Percentiles rank a stretch among this genome's conserved stretches.
These are phyloP conservation scores for Fusarium gaditjirri DNA, from an alignment of 2,329 filamentous ascomycete species.

Conservation along the genomic window DNA sequence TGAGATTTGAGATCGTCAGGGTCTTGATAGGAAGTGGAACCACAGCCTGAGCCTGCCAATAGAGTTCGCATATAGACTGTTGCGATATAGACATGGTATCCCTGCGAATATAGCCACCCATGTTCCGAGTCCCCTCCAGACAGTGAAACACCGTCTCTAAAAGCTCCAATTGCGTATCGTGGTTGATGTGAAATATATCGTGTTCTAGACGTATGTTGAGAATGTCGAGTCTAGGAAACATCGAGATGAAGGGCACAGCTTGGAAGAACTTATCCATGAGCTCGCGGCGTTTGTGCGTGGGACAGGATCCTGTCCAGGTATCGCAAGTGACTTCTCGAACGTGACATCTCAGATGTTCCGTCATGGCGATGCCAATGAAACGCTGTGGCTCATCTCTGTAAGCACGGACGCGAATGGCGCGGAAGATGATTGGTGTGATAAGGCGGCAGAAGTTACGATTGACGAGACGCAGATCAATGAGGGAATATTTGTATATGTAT, in stretches of 20 bases:
- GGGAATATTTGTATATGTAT: not conserved
- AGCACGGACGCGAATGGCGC: constrained; percentile 4
- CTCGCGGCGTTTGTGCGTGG: not conserved
- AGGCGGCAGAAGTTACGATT: not conserved
- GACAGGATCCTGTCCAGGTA: not conserved
- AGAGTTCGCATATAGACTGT: too few relatives aligned
- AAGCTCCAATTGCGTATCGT: not conserved
- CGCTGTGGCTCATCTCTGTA: not conserved
- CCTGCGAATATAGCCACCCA: not conserved
- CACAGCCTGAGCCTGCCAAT: not conserved
- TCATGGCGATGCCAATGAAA: not conserved
- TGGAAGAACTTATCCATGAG: not conserved
- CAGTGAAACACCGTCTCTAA: constrained; percentile 16
- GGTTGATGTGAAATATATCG: not conserved
- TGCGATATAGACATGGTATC: not conserved
- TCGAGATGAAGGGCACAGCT: not conserved
- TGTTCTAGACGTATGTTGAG: constrained; percentile 7
- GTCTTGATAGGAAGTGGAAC: not conserved
- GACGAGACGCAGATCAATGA: not conserved
- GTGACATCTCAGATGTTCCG: not conserved
- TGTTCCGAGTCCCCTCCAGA: constrained; percentile 7
- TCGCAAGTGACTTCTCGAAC: constrained; percentile 20
- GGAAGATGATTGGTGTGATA: not conserved
- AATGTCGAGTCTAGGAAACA: constrained; percentile 1
- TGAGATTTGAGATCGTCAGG: constrained; percentile 8